phyloP scores from a whole-genome alignment of 2,329 filamentous ascomycete genomes.

The Aaosphaeria arxii region DNA sequence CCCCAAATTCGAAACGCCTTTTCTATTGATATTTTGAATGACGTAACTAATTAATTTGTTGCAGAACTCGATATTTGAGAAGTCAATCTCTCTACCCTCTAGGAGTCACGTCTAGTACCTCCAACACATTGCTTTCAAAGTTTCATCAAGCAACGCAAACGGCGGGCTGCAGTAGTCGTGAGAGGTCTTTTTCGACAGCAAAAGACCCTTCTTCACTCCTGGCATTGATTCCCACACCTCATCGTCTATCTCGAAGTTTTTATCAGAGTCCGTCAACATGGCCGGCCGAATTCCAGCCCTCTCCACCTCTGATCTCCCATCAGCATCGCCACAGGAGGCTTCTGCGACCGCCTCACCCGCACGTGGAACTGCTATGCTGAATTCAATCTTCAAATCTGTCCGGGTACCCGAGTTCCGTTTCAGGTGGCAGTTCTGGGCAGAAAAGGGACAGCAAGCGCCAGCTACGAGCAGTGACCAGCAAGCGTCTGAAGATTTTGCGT shows the following conservation, averaged over 20 bases:
- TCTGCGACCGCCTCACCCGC: conserved; percentile 66
- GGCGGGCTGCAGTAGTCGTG: no score
- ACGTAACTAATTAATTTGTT: no score
- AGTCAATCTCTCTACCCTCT: no score
- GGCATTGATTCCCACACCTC: no score
- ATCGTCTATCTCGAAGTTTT: neutral
- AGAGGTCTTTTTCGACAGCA: no score
- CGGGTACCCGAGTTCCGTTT: conserved; percentile 51
- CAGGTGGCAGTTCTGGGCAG: conserved; percentile 54
- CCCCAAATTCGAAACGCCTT: no score
- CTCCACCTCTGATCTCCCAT: conserved; percentile 50
- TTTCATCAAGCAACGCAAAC: no score
- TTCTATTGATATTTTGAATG: no score
- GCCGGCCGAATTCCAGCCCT: conserved; percentile 32
- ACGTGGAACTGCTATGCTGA: conserved; percentile 71
- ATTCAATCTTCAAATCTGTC: conserved; percentile 43
- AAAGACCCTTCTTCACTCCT: no score
- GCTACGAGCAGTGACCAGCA: conserved; percentile 16
- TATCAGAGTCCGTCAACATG: conserved; percentile 13
- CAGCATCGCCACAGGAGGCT: conserved; percentile 58
- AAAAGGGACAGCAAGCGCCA: conserved; percentile 32
- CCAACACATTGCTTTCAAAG: no score
- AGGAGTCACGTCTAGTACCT: no score
- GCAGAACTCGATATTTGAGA: no score
- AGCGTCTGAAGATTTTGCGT: conserved; percentile 39